Evolutionary conservation across 768 basidiomycete species (phyloP).

Genomic region (Leccinum disarticulatum): DNA sequence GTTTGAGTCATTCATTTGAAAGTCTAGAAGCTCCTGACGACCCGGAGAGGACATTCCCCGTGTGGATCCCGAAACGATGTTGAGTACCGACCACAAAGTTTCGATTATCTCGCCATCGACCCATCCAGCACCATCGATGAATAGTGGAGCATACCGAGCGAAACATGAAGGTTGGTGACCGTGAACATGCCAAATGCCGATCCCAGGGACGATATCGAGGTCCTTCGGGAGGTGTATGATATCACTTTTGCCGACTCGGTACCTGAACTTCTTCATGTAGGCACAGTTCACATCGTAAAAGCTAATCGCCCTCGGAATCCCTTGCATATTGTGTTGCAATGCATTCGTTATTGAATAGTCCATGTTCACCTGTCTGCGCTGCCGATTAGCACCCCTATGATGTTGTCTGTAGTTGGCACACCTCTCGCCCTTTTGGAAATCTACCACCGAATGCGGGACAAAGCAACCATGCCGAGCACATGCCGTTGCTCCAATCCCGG

Average conservation of each 20-base stretch:
- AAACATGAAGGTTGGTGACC: conserved; percentile 27
- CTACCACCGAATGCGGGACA: conserved; percentile 30
- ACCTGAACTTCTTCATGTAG: conserved; percentile 4
- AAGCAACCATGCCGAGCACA: conserved; percentile 11
- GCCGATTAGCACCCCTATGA: no score
- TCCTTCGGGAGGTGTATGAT: not conserved
- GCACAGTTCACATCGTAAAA: conserved; percentile 12
- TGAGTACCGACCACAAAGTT: not conserved
- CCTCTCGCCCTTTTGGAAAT: conserved; percentile 30
- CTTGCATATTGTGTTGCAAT: not conserved
- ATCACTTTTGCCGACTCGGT: accelerated
- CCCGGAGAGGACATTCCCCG: not conserved
- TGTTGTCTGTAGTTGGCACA: no score
- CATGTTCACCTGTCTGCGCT: conserved; percentile 11
- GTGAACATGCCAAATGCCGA: conserved; percentile 29
- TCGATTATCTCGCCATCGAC: not conserved
- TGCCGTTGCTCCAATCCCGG: not conserved
- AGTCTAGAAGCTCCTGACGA: conserved; percentile 2
- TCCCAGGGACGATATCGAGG: conserved; percentile 10
- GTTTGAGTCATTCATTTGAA: conserved; percentile 10
- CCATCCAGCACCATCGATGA: not conserved
- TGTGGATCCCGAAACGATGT: not conserved
- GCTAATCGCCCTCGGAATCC: accelerated
- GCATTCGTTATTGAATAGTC: conserved; percentile 1
- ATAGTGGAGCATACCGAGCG: not conserved